These are phyloP conservation scores for Akanthomyces dipterigenus DNA, from an alignment of 2,329 filamentous ascomycete genomes.

Conservation along the genomic window DNA sequence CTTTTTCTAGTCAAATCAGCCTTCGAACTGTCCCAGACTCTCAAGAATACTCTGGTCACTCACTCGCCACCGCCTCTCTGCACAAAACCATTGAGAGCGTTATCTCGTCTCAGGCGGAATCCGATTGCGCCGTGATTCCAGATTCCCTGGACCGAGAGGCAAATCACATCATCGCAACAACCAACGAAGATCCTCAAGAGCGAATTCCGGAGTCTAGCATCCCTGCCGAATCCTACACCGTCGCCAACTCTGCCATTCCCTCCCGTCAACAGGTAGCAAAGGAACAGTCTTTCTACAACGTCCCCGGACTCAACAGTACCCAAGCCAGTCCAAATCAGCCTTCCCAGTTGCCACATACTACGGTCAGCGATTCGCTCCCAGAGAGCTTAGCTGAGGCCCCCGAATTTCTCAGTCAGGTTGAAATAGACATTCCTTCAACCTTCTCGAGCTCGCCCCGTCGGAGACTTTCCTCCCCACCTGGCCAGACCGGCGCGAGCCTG, in stretches of 20 bases:
- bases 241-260: background rate
- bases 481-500: background rate
- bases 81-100: conserved; percentile 8
- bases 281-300: background rate
- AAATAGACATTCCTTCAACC: background rate
- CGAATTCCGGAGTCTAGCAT: conserved; percentile 2
- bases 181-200: background rate
- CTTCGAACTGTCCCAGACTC: conserved; percentile 38
- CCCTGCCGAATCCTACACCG: background rate
- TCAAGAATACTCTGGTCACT: conserved; percentile 28
- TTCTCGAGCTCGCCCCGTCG: background rate
- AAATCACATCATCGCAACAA: background rate
- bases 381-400: background rate
- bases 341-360: background rate
- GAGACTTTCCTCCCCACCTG: background rate
- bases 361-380: background rate
- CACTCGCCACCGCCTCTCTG: conserved; percentile 15
- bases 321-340: background rate
- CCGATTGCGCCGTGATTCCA: conserved; percentile 3
- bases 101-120: background rate
- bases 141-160: conserved; percentile 15
- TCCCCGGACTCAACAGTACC: background rate
- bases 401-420: background rate
- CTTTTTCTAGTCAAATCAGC: conserved; percentile 26
- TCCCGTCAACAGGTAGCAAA: background rate